Percentiles rank a stretch among this genome's conserved stretches.
Evolutionary conservation across 2,329 filamentous ascomycete species (phyloP).

Genomic region (Arthrobotrys conoides): DNA sequence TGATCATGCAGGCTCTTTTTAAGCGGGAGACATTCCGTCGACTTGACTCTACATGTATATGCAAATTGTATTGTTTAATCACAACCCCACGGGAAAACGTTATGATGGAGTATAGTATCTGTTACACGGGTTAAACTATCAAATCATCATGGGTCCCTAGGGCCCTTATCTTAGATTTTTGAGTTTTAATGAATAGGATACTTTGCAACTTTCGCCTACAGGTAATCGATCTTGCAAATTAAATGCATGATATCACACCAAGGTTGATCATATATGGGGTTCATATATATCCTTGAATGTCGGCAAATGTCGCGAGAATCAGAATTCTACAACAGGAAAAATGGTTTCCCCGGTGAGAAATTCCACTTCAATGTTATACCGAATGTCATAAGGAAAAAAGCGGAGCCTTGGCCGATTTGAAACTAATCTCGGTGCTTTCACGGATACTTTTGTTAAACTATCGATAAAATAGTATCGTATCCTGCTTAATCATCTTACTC

Average conservation of each 20-base stretch:
- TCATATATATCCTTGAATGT: too few relatives aligned
- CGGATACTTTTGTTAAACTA: conserved; percentile 12
- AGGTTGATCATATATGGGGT: background rate
- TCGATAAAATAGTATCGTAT: background rate
- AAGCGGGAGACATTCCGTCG: conserved; percentile 5
- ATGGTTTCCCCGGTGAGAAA: background rate
- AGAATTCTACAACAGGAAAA: background rate
- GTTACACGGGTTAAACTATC: background rate
- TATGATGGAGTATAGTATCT: background rate
- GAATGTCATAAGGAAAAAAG: background rate
- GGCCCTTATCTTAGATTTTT: background rate
- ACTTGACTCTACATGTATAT: too few relatives aligned
- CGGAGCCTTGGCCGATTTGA: background rate
- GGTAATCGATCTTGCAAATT: background rate
- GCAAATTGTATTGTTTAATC: too few relatives aligned
- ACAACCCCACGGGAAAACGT: background rate
- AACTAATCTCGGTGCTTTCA: background rate
- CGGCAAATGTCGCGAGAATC: background rate
- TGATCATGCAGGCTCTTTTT: conserved; percentile 6
- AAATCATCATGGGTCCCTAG: background rate
- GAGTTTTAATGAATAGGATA: background rate
- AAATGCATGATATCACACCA: too few relatives aligned
- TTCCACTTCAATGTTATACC: background rate
- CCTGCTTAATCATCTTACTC: background rate
- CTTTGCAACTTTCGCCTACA: too few relatives aligned